Base-by-base conservation (phyloP, 257 asterid species). In the Solanum pimpinellifolium region DNA sequence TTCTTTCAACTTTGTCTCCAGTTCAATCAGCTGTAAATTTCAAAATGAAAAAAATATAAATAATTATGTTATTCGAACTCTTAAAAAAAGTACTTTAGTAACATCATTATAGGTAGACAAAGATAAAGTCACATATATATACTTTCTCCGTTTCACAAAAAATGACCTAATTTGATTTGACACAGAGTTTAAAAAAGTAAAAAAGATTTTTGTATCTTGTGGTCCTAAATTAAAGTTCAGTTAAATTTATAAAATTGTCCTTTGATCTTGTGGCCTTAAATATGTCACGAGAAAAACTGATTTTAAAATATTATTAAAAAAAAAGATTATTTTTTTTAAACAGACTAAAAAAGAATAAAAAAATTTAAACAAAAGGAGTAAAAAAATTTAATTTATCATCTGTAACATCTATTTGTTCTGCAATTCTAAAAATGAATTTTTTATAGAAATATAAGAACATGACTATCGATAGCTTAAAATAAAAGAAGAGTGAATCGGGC, bases 1-100 rank as follows among this genome's bases (percentile, higher is more conserved):
- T 90, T 92, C 91, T 85, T 87, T 92, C 85, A 96, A 41, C 91
- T 76, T 87, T 15, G 56, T 88, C 89, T 96, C 99, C 86, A 96
- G 92, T 70, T 93, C 96, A 87, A 88, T 91, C 88, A 93, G 66
- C 98, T 96, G 94, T 62, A 49, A 81, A 15, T 23, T 75, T 39
- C 20, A 21, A 73, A 44, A 46, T 15, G 41, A n/a, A 29, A 78
- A 46, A 15, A 1, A 25, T 6, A 42, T 5, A 49, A 13, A 77
- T 4, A 23, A 76, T 42, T 72, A 70, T 16, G 4, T 70, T 33
- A 2, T 14, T 72, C 15, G 46, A 2, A 72, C 27, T 18, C 46
- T 72, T 18, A 15, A 16, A 16, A 16, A 23, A 31, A 3, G 0
- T 31, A 70, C 0, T 70, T 3, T 33, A 8, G 0, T 72, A 18